These are phyloP conservation scores for Ogataea pini DNA, from an alignment of 805 yeast genomes.

Conservation along the genomic window DNA sequence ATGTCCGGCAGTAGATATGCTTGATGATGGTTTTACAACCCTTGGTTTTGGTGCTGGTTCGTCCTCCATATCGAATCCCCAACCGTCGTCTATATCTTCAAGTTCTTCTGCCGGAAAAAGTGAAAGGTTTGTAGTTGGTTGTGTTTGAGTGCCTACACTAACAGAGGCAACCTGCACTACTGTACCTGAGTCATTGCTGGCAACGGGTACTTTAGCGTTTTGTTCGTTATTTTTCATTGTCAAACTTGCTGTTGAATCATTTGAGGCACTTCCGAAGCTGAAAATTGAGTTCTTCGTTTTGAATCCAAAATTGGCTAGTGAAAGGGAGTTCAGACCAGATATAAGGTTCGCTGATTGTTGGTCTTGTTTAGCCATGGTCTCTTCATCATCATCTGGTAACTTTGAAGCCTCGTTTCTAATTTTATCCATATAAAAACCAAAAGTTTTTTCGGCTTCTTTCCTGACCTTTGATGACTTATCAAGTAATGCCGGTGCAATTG, in stretches of 20 bases:
- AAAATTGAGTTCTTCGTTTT: constrained; percentile 18
- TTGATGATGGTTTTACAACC: neutral
- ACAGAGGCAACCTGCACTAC: neutral
- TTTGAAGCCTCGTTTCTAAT: constrained; percentile 49
- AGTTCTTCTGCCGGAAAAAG: constrained; percentile 18
- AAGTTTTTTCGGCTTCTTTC: constrained; percentile 65
- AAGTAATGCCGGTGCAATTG: constrained; percentile 78
- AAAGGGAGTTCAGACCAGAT: constrained; percentile 21
- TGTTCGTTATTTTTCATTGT: constrained; percentile 21
- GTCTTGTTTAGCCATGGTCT: constrained; percentile 27
- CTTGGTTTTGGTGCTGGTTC: constrained; percentile 4
- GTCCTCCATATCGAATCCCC: constrained; percentile 34
- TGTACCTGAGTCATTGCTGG: neutral
- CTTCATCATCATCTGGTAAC: constrained; percentile 31
- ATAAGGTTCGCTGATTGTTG: constrained; percentile 16
- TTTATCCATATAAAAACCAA: constrained; percentile 59
- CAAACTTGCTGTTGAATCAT: constrained; percentile 21
- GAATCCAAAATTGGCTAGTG: constrained; percentile 28
- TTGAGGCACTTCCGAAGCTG: constrained; percentile 19
- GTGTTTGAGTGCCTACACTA: neutral
- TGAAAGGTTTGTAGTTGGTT: neutral
- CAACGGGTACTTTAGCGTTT: neutral
- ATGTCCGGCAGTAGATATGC: neutral
- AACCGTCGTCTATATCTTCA: constrained; percentile 31
- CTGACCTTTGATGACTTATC: constrained; percentile 75